A percentile compares a stretch with the other conserved stretches of the same genome.
These are phyloP conservation scores for Liriodendron chinense DNA, from an alignment of 164 flowering plant species.

Conservation along the genomic window DNA sequence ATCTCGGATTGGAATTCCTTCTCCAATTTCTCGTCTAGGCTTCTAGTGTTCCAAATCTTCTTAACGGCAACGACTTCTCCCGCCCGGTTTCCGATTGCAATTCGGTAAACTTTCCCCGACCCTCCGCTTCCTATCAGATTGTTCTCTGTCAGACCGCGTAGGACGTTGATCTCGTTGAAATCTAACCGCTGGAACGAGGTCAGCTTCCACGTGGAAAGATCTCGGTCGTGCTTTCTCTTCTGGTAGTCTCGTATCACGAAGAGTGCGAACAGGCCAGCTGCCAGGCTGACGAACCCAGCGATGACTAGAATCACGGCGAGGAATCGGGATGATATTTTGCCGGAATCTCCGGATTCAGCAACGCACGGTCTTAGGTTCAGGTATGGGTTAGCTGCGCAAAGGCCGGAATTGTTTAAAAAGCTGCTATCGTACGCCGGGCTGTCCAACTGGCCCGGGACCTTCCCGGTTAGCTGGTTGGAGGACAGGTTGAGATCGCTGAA, in stretches of 20 bases:
- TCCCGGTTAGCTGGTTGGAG: slow-evolving; percentile 42
- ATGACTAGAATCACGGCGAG: slow-evolving; percentile 22
- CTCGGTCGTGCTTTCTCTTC: slow-evolving; percentile 17
- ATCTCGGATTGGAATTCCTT: slow-evolving; percentile 64
- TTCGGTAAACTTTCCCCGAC: slow-evolving; percentile 59
- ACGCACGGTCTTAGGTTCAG: slow-evolving; percentile 22
- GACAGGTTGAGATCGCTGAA: slow-evolving; percentile 43
- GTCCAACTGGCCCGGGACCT: slow-evolving; percentile 35
- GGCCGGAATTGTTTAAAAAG: slow-evolving; percentile 50
- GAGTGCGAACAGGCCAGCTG: slow-evolving; percentile 4
- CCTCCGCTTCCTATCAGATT: slow-evolving; percentile 64
- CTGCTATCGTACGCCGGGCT: slow-evolving; percentile 32
- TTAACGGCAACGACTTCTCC: slow-evolving; percentile 58
- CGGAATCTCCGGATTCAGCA: background rate
- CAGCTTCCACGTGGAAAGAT: slow-evolving; percentile 33
- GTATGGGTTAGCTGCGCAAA: slow-evolving; percentile 29
- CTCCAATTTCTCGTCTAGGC: slow-evolving; percentile 40
- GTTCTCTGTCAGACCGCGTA: slow-evolving; percentile 31
- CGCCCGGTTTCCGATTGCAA: slow-evolving; percentile 19
- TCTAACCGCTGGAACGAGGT: slow-evolving; percentile 47
- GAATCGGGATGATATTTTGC: slow-evolving; percentile 13
- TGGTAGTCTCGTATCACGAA: slow-evolving; percentile 13
- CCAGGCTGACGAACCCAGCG: slow-evolving; percentile 1
- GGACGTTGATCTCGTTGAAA: slow-evolving; percentile 38
- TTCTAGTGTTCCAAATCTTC: slow-evolving; percentile 42